Evolutionary conservation across 2,329 filamentous ascomycete genomes (phyloP), one percentile per base, ranked within the genome.

Genomic region (Graphilbum sp.): DNA sequence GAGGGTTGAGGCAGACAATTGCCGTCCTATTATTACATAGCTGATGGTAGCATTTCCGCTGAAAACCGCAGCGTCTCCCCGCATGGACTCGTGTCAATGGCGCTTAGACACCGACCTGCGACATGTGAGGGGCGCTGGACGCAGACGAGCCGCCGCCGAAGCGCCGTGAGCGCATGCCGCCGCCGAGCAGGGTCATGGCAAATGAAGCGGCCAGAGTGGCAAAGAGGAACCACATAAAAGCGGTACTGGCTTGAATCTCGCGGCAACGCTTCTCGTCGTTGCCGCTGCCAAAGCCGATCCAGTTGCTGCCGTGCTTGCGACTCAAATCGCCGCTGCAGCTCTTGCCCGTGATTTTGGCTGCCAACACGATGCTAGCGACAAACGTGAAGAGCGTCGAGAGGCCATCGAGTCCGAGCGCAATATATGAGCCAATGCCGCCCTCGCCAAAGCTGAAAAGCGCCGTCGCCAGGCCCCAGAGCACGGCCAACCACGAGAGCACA

Each of bases 161-260:
- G 38, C 64, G 58, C 31, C 72, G 65, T 34, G 23, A 4, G 13
- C 20, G 10, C 4, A n/a, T n/a, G n/a, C 67, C 63, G 47, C 67
- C 63, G 41, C 67, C 64, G 42, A 61, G 58, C 49, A 74, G 54
- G 39, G 67, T 59, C 45, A 81, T 65, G 51, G 72, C 61, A 33
- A 75, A 53, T 31, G 67, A 66, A 4, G 62, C 73, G 21, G 63
- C 59, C 50, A 78, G 80, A 20, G 68, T 63, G 30, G 61, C 66
- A 54, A 78, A 83, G 35, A 83, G 68, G 60, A 87, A 86, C 79
- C 79, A 88, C 59, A 84, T 67, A 61, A 88, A 88, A 29, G 72
- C 79, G 25, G 71, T 73, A 44, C 71, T 69, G 29, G 81, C 81
- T 61, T 87, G 81, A 15, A 83, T 70, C 59, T 84, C 74, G 45